A percentile compares a stretch with the other conserved stretches of the same genome.
Evolutionary conservation across 2,329 filamentous ascomycete species (phyloP).

Genomic region (Xylariaceae sp.): DNA sequence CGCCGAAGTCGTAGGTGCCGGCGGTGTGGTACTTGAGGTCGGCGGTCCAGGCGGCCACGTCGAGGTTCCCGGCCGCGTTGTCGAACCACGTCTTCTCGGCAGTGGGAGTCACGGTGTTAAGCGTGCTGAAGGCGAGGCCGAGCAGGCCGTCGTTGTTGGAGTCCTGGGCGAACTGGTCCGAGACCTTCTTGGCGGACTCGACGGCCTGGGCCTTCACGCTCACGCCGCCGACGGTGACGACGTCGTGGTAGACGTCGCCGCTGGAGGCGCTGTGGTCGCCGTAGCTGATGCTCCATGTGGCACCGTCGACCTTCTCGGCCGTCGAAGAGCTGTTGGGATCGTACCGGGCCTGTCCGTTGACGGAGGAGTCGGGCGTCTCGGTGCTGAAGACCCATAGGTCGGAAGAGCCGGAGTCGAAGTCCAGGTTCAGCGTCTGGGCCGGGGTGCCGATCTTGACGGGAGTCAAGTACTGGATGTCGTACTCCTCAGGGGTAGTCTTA

Average conservation of each 20-base stretch:
- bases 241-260: slow-evolving; percentile 31
- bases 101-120: slow-evolving; percentile 29
- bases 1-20: slow-evolving; percentile 35
- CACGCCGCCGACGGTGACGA: slow-evolving; percentile 29
- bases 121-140: slow-evolving; percentile 31
- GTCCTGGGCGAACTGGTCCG: slow-evolving; percentile 29
- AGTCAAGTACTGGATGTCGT: slow-evolving; percentile 29
- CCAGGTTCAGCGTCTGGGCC: slow-evolving; percentile 30
- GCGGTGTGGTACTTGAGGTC: slow-evolving; percentile 31
- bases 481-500: slow-evolving; percentile 24
- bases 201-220: slow-evolving; percentile 27
- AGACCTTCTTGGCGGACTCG: slow-evolving; percentile 28
- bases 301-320: slow-evolving; percentile 23
- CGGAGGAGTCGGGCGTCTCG: slow-evolving; percentile 16
- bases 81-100: slow-evolving; percentile 33
- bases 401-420: slow-evolving; percentile 33
- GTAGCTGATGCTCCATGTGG: slow-evolving; percentile 29
- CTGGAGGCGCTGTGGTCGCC: slow-evolving; percentile 31
- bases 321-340: slow-evolving; percentile 24
- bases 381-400: slow-evolving; percentile 33
- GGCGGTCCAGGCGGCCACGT: slow-evolving; percentile 28
- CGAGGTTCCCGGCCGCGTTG: slow-evolving; percentile 25
- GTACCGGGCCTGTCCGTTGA: slow-evolving; percentile 28
- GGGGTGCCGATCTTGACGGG: slow-evolving; percentile 31
- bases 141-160: slow-evolving; percentile 30